phyloP scores from a whole-genome alignment of 2,329 filamentous ascomycete genomes.

The Ceratocystis colombiana region DNA sequence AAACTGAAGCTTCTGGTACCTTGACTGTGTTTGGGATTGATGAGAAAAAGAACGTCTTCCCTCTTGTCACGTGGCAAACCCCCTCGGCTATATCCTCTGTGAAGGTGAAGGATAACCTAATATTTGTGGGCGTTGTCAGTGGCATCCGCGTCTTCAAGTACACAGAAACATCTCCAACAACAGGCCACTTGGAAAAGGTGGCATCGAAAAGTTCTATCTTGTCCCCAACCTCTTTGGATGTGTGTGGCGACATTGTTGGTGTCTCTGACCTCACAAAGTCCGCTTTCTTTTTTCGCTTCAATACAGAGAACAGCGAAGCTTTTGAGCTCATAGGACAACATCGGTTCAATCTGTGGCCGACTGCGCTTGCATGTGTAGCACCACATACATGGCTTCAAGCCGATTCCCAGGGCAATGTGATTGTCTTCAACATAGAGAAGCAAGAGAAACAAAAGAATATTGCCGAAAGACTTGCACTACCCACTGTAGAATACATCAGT shows the following conservation, averaged over 20 bases:
- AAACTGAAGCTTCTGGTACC: slow-evolving; percentile 20
- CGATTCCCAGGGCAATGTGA: slow-evolving; percentile 78
- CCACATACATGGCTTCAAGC: slow-evolving; percentile 57
- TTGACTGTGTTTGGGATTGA: slow-evolving; percentile 70
- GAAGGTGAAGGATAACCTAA: slow-evolving; percentile 60
- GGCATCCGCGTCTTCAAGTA: slow-evolving; percentile 58
- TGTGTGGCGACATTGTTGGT: slow-evolving; percentile 65
- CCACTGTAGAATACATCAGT: slow-evolving; percentile 41
- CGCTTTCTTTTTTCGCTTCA: slow-evolving; percentile 65
- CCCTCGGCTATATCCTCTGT: slow-evolving; percentile 75
- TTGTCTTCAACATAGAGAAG: slow-evolving; percentile 66
- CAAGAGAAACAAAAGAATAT: slow-evolving; percentile 64
- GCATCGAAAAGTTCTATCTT: slow-evolving; percentile 74
- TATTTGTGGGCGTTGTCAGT: slow-evolving; percentile 83
- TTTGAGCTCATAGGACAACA: slow-evolving; percentile 67
- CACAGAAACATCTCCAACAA: slow-evolving; percentile 45
- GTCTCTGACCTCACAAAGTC: slow-evolving; percentile 94
- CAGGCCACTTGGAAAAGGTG: slow-evolving; percentile 54
- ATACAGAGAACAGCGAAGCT: slow-evolving; percentile 56
- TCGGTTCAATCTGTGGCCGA: slow-evolving; percentile 74
- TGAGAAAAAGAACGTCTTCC: slow-evolving; percentile 59
- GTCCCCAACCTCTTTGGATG: slow-evolving; percentile 68
- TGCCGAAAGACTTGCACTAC: slow-evolving; percentile 45
- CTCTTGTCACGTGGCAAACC: slow-evolving; percentile 58
- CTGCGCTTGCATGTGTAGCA: slow-evolving; percentile 50